A percentile compares a stretch with the other conserved stretches of the same genome.
Conservation (phyloP, 768 basidiomycete genomes). For the Gloeopeniophorella convolvens region DNA sequence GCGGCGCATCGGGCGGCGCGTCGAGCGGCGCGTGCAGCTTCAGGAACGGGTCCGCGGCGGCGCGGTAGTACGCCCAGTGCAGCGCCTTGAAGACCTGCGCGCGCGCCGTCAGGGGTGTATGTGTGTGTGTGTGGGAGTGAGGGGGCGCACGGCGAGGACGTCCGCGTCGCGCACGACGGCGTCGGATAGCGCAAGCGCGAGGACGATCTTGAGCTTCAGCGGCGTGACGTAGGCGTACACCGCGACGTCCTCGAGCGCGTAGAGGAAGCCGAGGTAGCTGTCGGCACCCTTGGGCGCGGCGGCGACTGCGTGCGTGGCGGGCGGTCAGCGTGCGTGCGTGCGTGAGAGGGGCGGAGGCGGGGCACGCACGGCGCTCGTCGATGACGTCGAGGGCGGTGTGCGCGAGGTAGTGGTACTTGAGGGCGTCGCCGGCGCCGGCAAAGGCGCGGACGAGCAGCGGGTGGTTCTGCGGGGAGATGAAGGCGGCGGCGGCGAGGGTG, state of each 20-base stretch:
- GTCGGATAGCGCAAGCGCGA: constrained; percentile 75
- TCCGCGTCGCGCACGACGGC: constrained; percentile 76
- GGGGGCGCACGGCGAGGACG: constrained; percentile 55
- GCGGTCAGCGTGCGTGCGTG: background rate
- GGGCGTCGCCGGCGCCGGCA: constrained; percentile 46
- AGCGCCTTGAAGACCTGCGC: constrained; percentile 82
- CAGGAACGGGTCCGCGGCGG: constrained; percentile 84
- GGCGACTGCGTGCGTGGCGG: constrained; percentile 32
- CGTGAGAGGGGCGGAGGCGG: constrained; percentile 3
- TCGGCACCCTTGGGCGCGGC: constrained; percentile 55
- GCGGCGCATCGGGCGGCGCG: constrained; percentile 33
- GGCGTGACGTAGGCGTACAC: constrained; percentile 92
- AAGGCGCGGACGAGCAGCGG: constrained; percentile 76
- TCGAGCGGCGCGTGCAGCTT: constrained; percentile 43
- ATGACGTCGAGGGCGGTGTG: constrained; percentile 88
- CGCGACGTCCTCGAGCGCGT: constrained; percentile 89
- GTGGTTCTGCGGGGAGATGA: constrained; percentile 79
- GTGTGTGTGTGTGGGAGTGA: background rate
- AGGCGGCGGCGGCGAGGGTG: constrained; percentile 75
- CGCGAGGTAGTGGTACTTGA: constrained; percentile 89
- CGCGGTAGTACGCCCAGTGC: constrained; percentile 80
- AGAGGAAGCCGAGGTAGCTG: constrained; percentile 79
- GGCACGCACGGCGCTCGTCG: constrained; percentile 76
- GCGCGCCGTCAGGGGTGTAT: background rate
- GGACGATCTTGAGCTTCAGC: constrained; percentile 78